These are phyloP conservation scores for Backusella tuberculispora DNA, from an alignment of 192 early-diverging fungal species.

Conservation along the genomic window DNA sequence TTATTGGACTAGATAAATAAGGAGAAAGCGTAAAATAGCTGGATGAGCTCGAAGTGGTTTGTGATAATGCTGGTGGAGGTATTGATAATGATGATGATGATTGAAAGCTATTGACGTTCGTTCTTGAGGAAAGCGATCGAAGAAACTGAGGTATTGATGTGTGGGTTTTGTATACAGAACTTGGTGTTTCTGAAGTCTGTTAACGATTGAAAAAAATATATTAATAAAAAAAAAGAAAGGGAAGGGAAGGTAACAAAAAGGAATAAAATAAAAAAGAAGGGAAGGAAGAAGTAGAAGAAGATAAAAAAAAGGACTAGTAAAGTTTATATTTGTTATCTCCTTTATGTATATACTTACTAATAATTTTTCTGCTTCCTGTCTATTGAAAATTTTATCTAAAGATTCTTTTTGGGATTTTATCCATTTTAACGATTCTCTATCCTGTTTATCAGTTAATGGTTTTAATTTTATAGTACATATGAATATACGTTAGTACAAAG, in stretches of 20 bases:
- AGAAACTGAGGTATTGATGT: not conserved
- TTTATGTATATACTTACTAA: conserved; percentile 19
- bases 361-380: not conserved
- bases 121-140: not conserved
- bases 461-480: not conserved
- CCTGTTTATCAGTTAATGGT: not conserved
- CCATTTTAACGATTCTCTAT: not conserved
- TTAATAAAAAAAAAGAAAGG: conserved; percentile 6
- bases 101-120: not conserved
- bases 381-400: conserved; percentile 1
- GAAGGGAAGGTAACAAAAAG: not conserved
- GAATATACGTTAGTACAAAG: not conserved
- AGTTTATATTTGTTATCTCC: not conserved
- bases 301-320: not conserved
- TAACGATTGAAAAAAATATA: not conserved
- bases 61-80: conserved; percentile 10
- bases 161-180: not conserved
- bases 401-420: conserved; percentile 8
- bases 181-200: not conserved
- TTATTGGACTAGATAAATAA: conserved; percentile 12
- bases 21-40: not conserved
- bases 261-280: not conserved
- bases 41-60: conserved; percentile 8
- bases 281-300: not conserved
- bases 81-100: not conserved